Conservation (phyloP, 2,329 filamentous ascomycete genomes). For the Anthostomella pinea region DNA sequence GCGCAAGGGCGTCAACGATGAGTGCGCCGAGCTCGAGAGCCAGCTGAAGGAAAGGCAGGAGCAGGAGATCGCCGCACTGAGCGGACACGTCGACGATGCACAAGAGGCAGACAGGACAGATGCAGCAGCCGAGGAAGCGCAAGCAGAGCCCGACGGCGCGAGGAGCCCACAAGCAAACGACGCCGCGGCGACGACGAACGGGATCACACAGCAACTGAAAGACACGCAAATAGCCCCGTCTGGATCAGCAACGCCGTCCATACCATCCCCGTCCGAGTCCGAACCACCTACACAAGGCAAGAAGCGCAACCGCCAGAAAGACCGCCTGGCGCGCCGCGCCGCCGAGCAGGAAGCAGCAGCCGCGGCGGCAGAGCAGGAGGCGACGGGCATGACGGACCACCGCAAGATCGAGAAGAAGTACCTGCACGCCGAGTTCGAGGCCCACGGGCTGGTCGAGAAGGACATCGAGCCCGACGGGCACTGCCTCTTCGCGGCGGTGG, state of each 20-base stretch:
- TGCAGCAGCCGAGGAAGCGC: conserved; percentile 12
- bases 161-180: neutral
- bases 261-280: too few relatives aligned
- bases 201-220: conserved; percentile 18
- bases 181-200: conserved; percentile 10
- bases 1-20: conserved; percentile 69
- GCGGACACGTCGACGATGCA: conserved; percentile 21
- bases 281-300: conserved; percentile 41
- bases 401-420: conserved; percentile 65
- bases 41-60: conserved; percentile 65
- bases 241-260: too few relatives aligned
- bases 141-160: conserved; percentile 1
- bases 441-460: conserved; percentile 66
- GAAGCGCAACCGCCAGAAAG: conserved; percentile 90
- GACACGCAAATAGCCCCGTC: conserved; percentile 10
- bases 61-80: conserved; percentile 51
- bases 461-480: conserved; percentile 89
- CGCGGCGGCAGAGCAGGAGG: conserved; percentile 70
- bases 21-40: conserved; percentile 70
- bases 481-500: conserved; percentile 89
- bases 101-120: conserved; percentile 14
- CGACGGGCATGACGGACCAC: conserved; percentile 69
- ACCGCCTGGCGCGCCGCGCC: conserved; percentile 81
- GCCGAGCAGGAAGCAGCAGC: conserved; percentile 75
- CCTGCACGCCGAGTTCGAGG: conserved; percentile 66